Percentiles rank a stretch among this genome's conserved stretches.
These are phyloP conservation scores for Citrullus amarus DNA, from an alignment of 306 rosid species.

Conservation along the genomic window DNA sequence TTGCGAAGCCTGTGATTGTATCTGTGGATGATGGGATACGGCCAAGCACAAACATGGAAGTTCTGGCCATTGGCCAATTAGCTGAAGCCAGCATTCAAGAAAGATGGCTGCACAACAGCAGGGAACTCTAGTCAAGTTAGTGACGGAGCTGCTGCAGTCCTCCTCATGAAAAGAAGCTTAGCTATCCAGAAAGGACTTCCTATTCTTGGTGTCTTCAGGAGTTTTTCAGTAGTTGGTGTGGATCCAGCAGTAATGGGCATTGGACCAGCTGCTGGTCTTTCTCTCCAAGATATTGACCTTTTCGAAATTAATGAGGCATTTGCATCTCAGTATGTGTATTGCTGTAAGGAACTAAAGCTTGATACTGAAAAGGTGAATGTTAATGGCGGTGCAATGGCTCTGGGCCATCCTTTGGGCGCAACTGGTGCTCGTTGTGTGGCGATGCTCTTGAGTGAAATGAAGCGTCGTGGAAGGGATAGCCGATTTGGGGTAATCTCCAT, in stretches of 20 bases:
- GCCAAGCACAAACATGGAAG: slow-evolving; percentile 41
- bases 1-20: slow-evolving; percentile 46
- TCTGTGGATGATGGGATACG: slow-evolving; percentile 81
- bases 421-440: slow-evolving; percentile 88
- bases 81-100: slow-evolving; percentile 71
- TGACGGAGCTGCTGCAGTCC: slow-evolving; percentile 94
- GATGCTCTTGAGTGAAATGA: slow-evolving; percentile 82
- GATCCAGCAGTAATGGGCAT: slow-evolving; percentile 93
- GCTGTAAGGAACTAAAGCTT: slow-evolving; percentile 72
- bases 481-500: slow-evolving; percentile 83
- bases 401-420: slow-evolving; percentile 92
- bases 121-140: slow-evolving; percentile 93
- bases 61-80: slow-evolving; percentile 34
- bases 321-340: slow-evolving; percentile 80
- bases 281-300: slow-evolving; percentile 49
- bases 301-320: slow-evolving; percentile 94
- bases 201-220: slow-evolving; percentile 77
- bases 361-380: slow-evolving; percentile 67
- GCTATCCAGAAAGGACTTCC: slow-evolving; percentile 77
- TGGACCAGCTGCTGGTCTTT: slow-evolving; percentile 94
- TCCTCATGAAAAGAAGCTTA: slow-evolving; percentile 77
- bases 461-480: slow-evolving; percentile 58
- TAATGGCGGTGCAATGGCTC: slow-evolving; percentile 87
- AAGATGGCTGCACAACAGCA: slow-evolving; percentile 79
- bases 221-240: slow-evolving; percentile 84